Conservation (phyloP, 2,329 filamentous ascomycete species). For the Aspergillus novoparasiticus region DNA sequence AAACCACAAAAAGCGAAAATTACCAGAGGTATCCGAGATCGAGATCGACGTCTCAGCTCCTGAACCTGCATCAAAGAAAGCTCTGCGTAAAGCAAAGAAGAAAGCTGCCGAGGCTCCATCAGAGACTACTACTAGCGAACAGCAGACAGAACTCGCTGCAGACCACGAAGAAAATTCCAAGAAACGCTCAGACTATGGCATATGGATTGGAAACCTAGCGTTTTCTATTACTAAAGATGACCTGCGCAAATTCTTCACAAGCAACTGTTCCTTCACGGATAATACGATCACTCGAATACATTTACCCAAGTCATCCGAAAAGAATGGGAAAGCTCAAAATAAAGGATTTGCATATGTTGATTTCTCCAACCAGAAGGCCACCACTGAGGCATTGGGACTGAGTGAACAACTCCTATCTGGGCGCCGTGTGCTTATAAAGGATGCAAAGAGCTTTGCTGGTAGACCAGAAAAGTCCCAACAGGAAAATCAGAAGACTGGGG, state of each 20-base stretch:
- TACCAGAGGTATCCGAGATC: conserved; percentile 62
- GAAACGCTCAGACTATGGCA: conserved; percentile 73
- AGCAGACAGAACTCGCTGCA: conserved; percentile 41
- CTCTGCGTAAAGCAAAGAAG: conserved; percentile 86
- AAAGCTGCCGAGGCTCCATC: conserved; percentile 25
- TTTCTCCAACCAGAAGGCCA: conserved; percentile 69
- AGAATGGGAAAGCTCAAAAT: conserved; percentile 64
- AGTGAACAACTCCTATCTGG: conserved; percentile 80
- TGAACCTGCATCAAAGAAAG: conserved; percentile 93
- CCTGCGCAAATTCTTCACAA: conserved; percentile 78
- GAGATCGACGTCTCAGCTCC: conserved; percentile 89
- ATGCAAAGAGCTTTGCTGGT: conserved; percentile 87
- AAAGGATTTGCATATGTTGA: conserved; percentile 97
- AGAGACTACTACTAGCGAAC: conserved; percentile 34
- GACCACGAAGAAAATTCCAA: conserved; percentile 27
- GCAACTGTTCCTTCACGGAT: conserved; percentile 65
- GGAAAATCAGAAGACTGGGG: conserved; percentile 33
- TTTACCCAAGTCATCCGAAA: conserved; percentile 65
- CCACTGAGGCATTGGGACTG: conserved; percentile 77
- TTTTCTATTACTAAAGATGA: conserved; percentile 76
- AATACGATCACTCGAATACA: conserved; percentile 82
- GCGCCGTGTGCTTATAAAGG: conserved; percentile 88
- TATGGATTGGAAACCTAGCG: conserved; percentile 97
- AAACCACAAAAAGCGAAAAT: conserved; percentile 70
- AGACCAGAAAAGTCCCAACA: conserved; percentile 69